Evolutionary conservation across 2,329 filamentous ascomycete species (phyloP), one percentile per base, ranked within the genome.

Genomic region (Alternaria panax): DNA sequence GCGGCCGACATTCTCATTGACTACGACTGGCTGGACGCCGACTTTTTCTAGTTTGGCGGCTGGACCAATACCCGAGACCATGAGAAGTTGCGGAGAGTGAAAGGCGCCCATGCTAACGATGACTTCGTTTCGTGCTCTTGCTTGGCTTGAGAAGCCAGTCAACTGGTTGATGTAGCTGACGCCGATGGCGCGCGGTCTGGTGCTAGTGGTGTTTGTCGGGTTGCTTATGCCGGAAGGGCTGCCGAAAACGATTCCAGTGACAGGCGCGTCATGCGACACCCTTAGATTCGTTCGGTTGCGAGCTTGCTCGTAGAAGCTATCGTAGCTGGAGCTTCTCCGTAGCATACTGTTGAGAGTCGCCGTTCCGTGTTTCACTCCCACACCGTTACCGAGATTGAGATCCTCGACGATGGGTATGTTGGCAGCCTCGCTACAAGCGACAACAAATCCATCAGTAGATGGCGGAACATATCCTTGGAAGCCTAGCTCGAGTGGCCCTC

Each of bases 1-100:
- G 30, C 69, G 65, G 4, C 75, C 74, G 2, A 78, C 64, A 14
- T 75, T 75, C 47, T 74, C 72, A 24, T 77, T 78, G 47, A 75
- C 59, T 8, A 73, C 50, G 1, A 65, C 52, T 0, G 64, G 63
- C 46, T 64, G 42, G 20, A 78, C 73, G 4, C 62, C 63, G 16
- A 62, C 61, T 25, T 65, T 64, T 14, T 71, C 36, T 4, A 77
- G 60, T 7, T 64, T 66, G 1, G 54, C 61, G 8, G 45, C 59
- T 0, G 71, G 72, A 0, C 80, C 79, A 32, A 80, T 73, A 5
- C 79, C 79, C 28, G 27, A 78, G 67, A 80, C 61, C 71, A 78
- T 76, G 12, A 80, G 66, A 0, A 80, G 67, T 43, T 80, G 78
- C n/a, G 79, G 78, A 3, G 66, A 70, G 59, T 71, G 64, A 38